phyloP scores from a whole-genome alignment of 2,329 filamentous ascomycete genomes.

The Exophiala dermatitidis region DNA sequence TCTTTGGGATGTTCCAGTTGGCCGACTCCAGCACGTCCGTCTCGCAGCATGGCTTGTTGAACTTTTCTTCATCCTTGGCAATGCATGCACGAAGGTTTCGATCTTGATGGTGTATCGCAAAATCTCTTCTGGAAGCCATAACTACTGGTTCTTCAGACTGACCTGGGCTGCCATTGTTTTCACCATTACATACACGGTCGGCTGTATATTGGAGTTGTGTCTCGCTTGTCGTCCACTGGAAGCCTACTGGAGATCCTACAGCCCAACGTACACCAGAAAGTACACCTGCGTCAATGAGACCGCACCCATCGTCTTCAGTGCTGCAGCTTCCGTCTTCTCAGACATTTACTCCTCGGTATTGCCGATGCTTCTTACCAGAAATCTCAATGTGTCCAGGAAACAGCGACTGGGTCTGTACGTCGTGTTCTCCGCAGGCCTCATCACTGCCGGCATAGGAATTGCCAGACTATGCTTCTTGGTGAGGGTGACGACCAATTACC shows the following conservation, averaged over 20 bases:
- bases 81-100: conserved; percentile 15
- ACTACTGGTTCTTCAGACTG: conserved; percentile 14
- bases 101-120: conserved; percentile 18
- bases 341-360: conserved; percentile 19
- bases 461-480: conserved; percentile 9
- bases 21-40: conserved; percentile 7
- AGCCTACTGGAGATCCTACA: conserved; percentile 18
- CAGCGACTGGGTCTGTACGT: conserved; percentile 13
- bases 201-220: conserved; percentile 8
- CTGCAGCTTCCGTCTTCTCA: conserved; percentile 14
- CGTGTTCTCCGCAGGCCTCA: conserved; percentile 18
- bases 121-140: conserved; percentile 12
- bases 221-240: conserved; percentile 11
- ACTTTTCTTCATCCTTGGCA: conserved; percentile 18
- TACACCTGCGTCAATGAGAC: conserved; percentile 16
- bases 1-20: conserved; percentile 14
- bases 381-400: conserved; percentile 8
- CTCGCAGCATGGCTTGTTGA: conserved; percentile 17
- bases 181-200: conserved; percentile 10
- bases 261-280: conserved; percentile 4
- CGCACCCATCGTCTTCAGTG: conserved; percentile 11
- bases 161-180: conserved; percentile 14
- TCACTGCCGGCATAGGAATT: conserved; percentile 15
- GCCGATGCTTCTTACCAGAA: conserved; percentile 15
- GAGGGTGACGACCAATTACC: conserved; percentile 16